Conservation (phyloP, 768 basidiomycete genomes). For the Leccinellum rugosiceps region DNA sequence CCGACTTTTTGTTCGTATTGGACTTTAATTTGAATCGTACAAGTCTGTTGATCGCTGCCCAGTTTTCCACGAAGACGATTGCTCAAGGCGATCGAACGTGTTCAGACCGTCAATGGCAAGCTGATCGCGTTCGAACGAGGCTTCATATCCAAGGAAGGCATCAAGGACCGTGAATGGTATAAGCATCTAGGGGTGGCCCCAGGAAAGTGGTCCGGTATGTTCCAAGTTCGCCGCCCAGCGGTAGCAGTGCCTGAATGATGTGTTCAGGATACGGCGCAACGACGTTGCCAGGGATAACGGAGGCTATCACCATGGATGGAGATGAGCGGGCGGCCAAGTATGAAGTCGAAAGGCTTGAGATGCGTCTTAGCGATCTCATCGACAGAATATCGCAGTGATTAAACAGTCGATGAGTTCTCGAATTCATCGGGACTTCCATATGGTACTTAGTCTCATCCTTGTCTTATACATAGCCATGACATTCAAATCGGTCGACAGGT, state of each 20-base stretch:
- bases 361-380: conserved; percentile 12
- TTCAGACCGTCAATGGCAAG: conserved; percentile 53
- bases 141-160: not conserved
- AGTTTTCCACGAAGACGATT: not conserved
- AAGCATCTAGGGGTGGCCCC: not conserved
- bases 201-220: not conserved
- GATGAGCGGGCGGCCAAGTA: not conserved
- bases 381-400: not conserved
- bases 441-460: too few species aligned
- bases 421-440: too few species aligned
- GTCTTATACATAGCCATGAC: too few species aligned
- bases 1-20: not conserved
- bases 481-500: too few species aligned
- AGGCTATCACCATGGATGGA: not conserved
- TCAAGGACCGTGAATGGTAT: not conserved
- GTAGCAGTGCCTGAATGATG: not conserved
- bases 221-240: not conserved
- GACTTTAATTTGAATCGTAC: not conserved
- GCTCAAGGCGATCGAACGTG: not conserved
- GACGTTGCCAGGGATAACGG: not conserved
- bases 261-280: not conserved
- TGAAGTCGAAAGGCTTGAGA: not conserved
- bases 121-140: conserved; percentile 60
- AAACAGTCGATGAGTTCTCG: too few species aligned
- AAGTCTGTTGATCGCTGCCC: not conserved